Evolutionary conservation across 2,329 filamentous ascomycete species (phyloP).

Genomic region (Clarireedia paspali): DNA sequence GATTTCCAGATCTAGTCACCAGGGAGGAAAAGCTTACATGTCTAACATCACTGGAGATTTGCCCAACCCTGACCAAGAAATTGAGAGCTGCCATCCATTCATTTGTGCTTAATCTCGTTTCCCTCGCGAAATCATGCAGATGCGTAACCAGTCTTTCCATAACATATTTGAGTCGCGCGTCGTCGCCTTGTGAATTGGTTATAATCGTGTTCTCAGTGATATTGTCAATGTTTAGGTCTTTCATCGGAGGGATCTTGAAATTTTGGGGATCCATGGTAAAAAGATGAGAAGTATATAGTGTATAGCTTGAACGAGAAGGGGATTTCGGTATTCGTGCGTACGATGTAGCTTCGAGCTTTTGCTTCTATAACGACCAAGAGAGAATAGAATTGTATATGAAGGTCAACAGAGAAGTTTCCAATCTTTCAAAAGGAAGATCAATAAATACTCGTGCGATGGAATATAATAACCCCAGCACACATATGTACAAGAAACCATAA

Average conservation of each 20-base stretch:
- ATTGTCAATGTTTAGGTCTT: slow-evolving; percentile 70
- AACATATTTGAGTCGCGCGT: slow-evolving; percentile 62
- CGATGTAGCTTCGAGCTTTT: too few relatives aligned
- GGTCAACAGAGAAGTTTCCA: background rate
- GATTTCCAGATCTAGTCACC: too few relatives aligned
- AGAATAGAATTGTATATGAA: background rate
- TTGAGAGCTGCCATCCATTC: slow-evolving; percentile 72
- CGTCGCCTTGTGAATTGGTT: slow-evolving; percentile 63
- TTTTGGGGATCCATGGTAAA: slow-evolving; percentile 17
- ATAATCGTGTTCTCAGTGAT: slow-evolving; percentile 69
- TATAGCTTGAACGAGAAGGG: too few relatives aligned
- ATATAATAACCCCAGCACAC: too few relatives aligned
- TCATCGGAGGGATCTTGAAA: slow-evolving; percentile 40
- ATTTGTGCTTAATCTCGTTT: slow-evolving; percentile 65
- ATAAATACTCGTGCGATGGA: too few relatives aligned
- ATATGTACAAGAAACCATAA: too few relatives aligned
- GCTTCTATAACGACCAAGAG: background rate
- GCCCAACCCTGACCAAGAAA: slow-evolving; percentile 64
- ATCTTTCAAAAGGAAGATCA: too few relatives aligned
- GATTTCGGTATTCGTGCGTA: background rate
- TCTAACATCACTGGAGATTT: slow-evolving; percentile 67
- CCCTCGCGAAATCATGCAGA: slow-evolving; percentile 74
- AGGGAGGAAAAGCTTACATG: slow-evolving; percentile 43
- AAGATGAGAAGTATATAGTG: too few relatives aligned
- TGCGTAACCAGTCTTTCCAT: slow-evolving; percentile 68